Evolutionary conservation across 1,284 basidiomycete species (phyloP).

Genomic region (Melampsora americana): DNA sequence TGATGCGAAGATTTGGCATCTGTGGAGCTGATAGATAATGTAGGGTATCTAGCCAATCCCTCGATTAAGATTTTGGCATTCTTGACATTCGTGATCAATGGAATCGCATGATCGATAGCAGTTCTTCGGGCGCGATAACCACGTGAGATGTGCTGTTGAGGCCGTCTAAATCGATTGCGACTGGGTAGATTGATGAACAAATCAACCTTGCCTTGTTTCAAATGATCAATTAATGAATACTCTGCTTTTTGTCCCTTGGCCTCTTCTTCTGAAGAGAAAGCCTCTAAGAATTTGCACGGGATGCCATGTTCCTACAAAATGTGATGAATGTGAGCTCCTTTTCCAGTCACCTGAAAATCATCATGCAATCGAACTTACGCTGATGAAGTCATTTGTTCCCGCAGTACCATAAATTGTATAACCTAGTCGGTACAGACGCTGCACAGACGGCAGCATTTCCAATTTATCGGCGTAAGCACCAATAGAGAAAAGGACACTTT

Average conservation of each 20-base stretch:
- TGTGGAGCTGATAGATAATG: conserved; percentile 78
- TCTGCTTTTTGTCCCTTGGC: conserved; percentile 80
- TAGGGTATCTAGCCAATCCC: conserved; percentile 82
- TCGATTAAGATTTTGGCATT: conserved; percentile 96
- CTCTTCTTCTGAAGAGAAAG: conserved; percentile 69
- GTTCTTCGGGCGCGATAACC: conserved; percentile 95
- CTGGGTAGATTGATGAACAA: conserved; percentile 99
- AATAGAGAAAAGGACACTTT: conserved; percentile 89
- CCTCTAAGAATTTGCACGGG: conserved; percentile 76
- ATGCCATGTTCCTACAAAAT: conserved; percentile 53
- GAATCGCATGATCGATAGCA: conserved; percentile 98
- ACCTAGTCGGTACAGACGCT: conserved; percentile 87
- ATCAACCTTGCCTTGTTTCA: conserved; percentile 93
- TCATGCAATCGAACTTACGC: conserved; percentile 61
- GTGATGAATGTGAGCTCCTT: background rate
- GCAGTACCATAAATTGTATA: conserved; percentile 97
- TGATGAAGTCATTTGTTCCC: conserved; percentile 92
- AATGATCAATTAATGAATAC: conserved; percentile 88
- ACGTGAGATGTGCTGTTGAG: conserved; percentile 93
- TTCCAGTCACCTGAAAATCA: background rate
- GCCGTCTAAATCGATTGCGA: conserved; percentile 95
- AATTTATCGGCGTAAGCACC: conserved; percentile 97
- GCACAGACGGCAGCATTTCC: conserved; percentile 92
- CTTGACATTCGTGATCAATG: conserved; percentile 97
- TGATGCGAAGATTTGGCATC: conserved; percentile 94